Conservation (phyloP, 208 protist species). For the Angomonas desouzai region DNA sequence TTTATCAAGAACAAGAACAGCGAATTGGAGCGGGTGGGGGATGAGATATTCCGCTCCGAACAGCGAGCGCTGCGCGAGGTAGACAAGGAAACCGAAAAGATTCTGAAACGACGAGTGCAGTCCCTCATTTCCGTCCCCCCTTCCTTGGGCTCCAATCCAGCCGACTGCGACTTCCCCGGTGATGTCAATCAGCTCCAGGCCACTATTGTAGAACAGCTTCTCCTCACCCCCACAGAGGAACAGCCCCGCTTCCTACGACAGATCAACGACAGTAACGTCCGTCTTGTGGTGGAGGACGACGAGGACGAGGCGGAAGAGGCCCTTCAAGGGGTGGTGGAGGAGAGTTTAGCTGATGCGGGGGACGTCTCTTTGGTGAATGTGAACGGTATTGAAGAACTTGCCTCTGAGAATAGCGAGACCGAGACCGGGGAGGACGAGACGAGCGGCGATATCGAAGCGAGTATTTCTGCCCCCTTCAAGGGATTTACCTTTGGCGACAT, state of each 20-base stretch:
- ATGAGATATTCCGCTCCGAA: slow-evolving; percentile 7
- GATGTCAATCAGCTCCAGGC: slow-evolving; percentile 65
- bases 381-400: slow-evolving; percentile 6
- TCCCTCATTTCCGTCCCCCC: slow-evolving; percentile 54
- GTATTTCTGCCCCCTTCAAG: not conserved
- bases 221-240: slow-evolving; percentile 60
- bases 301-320: slow-evolving; percentile 16
- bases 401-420: slow-evolving; percentile 8
- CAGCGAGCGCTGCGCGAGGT: slow-evolving; percentile 39
- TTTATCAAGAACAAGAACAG: slow-evolving; percentile 28
- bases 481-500: not conserved
- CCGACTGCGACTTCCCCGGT: slow-evolving; percentile 76
- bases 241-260: slow-evolving; percentile 72
- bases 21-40: slow-evolving; percentile 18
- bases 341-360: slow-evolving; percentile 8
- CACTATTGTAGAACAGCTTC: slow-evolving; percentile 82
- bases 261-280: slow-evolving; percentile 79
- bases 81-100: slow-evolving; percentile 72
- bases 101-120: slow-evolving; percentile 50
- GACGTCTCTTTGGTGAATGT: slow-evolving; percentile 4
- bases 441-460: not conserved
- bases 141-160: slow-evolving; percentile 35
- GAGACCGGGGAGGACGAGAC: slow-evolving; percentile 2
- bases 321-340: slow-evolving; percentile 4
- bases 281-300: slow-evolving; percentile 58